These are phyloP conservation scores for Blastocystis sp. DNA, from an alignment of 352 stramenopile species.

Conservation along the genomic window DNA sequence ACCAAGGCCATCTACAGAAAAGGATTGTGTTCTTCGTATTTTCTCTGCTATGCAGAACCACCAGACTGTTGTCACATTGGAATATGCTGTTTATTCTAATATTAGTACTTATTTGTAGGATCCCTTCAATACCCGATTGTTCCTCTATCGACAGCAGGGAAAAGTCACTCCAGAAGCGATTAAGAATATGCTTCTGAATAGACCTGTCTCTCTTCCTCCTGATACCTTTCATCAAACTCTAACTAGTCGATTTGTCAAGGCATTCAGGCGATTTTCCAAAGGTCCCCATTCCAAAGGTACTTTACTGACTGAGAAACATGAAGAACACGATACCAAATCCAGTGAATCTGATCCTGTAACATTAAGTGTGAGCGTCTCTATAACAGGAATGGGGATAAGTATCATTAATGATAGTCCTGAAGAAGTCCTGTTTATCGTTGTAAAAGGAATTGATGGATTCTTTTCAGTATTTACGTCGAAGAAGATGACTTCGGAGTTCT, in stretches of 20 bases:
- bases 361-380: neutral
- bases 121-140: neutral
- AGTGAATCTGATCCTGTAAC: neutral
- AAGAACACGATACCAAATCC: neutral
- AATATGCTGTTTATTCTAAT: neutral
- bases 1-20: neutral
- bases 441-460: conserved; percentile 1
- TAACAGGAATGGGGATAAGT: neutral
- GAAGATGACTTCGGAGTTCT: neutral
- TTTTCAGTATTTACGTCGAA: neutral
- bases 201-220: neutral
- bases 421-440: neutral
- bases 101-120: neutral
- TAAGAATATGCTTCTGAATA: neutral
- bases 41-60: neutral
- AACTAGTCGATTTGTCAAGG: neutral
- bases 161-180: neutral
- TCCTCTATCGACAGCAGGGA: neutral
- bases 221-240: neutral
- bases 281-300: neutral
- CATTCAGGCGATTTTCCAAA: neutral
- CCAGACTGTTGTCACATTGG: neutral
- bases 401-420: neutral
- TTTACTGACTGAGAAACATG: too few relatives aligned
- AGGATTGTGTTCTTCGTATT: conserved; percentile 26